Evolutionary conservation across 139 green algal genomes (phyloP).

Genomic region (Monoraphidium neglectum): DNA sequence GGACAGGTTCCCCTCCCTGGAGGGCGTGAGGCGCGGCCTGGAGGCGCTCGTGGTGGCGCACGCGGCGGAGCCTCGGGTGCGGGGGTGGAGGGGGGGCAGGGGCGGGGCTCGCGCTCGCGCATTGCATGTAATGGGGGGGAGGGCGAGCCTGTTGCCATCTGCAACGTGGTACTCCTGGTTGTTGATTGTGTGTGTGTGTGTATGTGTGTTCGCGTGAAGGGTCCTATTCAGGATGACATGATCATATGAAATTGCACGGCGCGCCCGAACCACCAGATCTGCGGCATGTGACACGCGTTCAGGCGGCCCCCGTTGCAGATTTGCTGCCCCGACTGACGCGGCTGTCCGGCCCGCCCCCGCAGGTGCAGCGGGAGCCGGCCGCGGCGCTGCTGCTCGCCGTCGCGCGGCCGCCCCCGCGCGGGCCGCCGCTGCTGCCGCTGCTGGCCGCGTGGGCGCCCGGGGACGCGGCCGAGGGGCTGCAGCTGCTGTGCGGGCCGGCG

Average conservation of each 20-base stretch:
- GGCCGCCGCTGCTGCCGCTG: not conserved
- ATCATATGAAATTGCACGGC: no score
- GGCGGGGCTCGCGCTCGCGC: no score
- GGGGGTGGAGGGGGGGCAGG: no score
- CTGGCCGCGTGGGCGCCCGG: slow-evolving; percentile 17
- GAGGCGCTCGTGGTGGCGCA: slow-evolving; percentile 53
- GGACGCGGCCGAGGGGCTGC: slow-evolving; percentile 56
- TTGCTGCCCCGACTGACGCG: slow-evolving; percentile 13
- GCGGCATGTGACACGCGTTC: no score
- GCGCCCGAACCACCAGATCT: no score
- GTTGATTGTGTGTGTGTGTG: no score
- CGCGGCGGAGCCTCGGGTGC: slow-evolving; percentile 30
- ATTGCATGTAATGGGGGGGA: no score
- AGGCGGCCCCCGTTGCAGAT: no score
- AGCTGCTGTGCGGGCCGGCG: slow-evolving; percentile 56
- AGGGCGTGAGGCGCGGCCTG: slow-evolving; percentile 15
- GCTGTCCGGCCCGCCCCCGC: not conserved
- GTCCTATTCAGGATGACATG: no score
- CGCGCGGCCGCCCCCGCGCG: slow-evolving; percentile 2
- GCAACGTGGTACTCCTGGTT: no score
- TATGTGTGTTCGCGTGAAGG: no score
- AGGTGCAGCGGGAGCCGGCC: slow-evolving; percentile 56
- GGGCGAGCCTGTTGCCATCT: no score
- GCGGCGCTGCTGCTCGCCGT: slow-evolving; percentile 61
- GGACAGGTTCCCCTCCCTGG: slow-evolving; percentile 33